These are phyloP conservation scores for Tylopilus cervinicoccineus DNA, from an alignment of 768 basidiomycete species.

Conservation along the genomic window DNA sequence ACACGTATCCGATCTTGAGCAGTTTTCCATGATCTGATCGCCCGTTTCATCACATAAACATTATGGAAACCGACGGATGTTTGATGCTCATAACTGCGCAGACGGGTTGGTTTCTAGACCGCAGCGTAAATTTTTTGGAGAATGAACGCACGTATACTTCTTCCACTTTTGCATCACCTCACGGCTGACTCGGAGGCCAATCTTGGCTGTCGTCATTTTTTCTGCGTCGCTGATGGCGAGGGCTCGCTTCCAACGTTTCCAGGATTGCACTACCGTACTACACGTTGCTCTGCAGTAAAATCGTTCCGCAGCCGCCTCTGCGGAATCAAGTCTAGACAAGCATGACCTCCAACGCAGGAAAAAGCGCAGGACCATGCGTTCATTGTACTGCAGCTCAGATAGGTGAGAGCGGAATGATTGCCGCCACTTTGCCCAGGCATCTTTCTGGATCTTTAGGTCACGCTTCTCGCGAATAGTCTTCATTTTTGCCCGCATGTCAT, in stretches of 20 bases:
- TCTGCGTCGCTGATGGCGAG: slow-evolving; percentile 44
- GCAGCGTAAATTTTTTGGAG: neutral
- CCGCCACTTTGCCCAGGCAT: slow-evolving; percentile 67
- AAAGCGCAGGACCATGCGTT: slow-evolving; percentile 40
- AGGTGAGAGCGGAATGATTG: slow-evolving; percentile 49
- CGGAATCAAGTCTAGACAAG: slow-evolving; percentile 36
- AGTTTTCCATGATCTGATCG: slow-evolving; percentile 53
- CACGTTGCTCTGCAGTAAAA: slow-evolving; percentile 38
- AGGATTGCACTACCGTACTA: slow-evolving; percentile 38
- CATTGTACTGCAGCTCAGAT: slow-evolving; percentile 48
- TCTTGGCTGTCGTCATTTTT: slow-evolving; percentile 39
- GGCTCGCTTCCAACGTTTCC: slow-evolving; percentile 55
- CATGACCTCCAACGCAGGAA: slow-evolving; percentile 52
- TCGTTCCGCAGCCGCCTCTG: slow-evolving; percentile 50
- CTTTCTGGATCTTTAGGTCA: slow-evolving; percentile 49
- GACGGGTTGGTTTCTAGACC: slow-evolving; percentile 4
- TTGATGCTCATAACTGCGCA: slow-evolving; percentile 41
- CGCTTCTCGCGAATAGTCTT: slow-evolving; percentile 53
- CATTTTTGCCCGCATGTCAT: slow-evolving; percentile 72
- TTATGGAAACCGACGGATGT: slow-evolving; percentile 43
- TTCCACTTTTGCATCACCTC: slow-evolving; percentile 56
- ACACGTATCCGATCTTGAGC: slow-evolving; percentile 49
- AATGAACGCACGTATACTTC: slow-evolving; percentile 44
- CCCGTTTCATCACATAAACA: slow-evolving; percentile 39
- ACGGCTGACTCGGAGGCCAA: slow-evolving; percentile 46